A percentile compares a stretch with the other conserved stretches of the same genome.
Evolutionary conservation across 352 stramenopile genomes (phyloP).

Genomic region (Blastocystis sp.): DNA sequence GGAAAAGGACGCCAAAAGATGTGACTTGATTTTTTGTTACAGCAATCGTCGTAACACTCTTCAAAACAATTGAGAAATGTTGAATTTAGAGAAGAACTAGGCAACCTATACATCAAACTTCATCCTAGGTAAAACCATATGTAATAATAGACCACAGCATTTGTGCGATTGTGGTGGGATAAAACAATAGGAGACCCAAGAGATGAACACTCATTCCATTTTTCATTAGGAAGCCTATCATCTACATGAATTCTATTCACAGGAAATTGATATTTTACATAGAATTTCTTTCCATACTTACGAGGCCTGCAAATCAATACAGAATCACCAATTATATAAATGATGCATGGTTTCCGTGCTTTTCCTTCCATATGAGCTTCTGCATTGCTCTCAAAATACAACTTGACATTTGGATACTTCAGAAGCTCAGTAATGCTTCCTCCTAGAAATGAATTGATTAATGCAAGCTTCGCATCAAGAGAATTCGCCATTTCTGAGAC

Average conservation of each 20-base stretch:
- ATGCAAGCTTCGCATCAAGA: constrained; percentile 11
- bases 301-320: constrained; percentile 23
- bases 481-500: not conserved
- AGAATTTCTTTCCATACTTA: constrained; percentile 42
- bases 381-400: constrained; percentile 48
- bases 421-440: not conserved
- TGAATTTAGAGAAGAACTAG: not conserved
- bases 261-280: constrained; percentile 46
- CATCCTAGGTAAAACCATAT: not conserved
- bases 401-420: not conserved
- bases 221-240: not conserved
- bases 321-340: constrained; percentile 36
- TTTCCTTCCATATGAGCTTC: constrained; percentile 3
- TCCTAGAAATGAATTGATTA: constrained; percentile 28
- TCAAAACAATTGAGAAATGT: constrained; percentile 10
- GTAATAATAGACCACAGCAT: not conserved
- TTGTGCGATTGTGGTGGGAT: not conserved
- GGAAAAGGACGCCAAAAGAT: constrained; percentile 36
- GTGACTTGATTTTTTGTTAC: not conserved
- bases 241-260: not conserved
- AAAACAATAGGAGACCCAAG: not conserved
- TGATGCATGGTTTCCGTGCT: constrained; percentile 1
- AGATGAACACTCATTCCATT: not conserved
- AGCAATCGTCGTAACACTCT: not conserved
- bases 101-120: not conserved